phyloP scores from a whole-genome alignment of 176 grass and related monocot genomes.

The Aegilops umbellulata region DNA sequence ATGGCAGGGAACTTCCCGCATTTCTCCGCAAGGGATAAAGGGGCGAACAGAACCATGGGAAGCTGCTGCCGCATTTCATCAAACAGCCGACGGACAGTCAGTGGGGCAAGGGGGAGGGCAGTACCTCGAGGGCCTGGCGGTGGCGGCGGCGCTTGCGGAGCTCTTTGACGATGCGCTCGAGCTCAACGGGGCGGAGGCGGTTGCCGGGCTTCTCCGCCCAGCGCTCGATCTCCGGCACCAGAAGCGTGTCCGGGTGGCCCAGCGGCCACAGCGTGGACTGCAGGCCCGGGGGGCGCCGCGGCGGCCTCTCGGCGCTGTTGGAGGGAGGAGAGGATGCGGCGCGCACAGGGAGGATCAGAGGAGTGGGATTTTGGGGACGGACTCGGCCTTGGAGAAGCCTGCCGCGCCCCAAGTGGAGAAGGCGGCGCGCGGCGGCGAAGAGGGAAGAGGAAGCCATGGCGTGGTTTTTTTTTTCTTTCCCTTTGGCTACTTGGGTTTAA shows the following conservation, averaged over 20 bases:
- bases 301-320: constrained; percentile 7
- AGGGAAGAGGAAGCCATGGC: constrained; percentile 41
- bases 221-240: constrained; percentile 69
- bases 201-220: constrained; percentile 54
- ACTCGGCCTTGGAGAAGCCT: constrained; percentile 19
- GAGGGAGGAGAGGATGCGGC: not conserved
- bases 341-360: not conserved
- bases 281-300: constrained; percentile 26
- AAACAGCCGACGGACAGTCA: constrained; percentile 3
- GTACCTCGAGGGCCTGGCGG: constrained; percentile 83
- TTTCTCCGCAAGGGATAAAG: not conserved
- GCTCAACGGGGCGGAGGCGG: constrained; percentile 44
- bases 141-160: constrained; percentile 62
- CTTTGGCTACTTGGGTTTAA: not conserved
- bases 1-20: not conserved
- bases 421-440: constrained; percentile 36
- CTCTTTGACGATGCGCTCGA: constrained; percentile 51
- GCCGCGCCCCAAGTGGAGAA: constrained; percentile 28
- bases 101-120: not conserved
- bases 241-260: constrained; percentile 53
- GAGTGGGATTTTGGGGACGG: not conserved
- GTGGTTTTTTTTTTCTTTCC: not conserved
- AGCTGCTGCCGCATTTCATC: not conserved
- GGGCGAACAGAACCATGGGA: not conserved
- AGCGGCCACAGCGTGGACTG: constrained; percentile 70